phyloP scores from a whole-genome alignment of 805 yeast genomes.

The Saccharomyces eubayanus region DNA sequence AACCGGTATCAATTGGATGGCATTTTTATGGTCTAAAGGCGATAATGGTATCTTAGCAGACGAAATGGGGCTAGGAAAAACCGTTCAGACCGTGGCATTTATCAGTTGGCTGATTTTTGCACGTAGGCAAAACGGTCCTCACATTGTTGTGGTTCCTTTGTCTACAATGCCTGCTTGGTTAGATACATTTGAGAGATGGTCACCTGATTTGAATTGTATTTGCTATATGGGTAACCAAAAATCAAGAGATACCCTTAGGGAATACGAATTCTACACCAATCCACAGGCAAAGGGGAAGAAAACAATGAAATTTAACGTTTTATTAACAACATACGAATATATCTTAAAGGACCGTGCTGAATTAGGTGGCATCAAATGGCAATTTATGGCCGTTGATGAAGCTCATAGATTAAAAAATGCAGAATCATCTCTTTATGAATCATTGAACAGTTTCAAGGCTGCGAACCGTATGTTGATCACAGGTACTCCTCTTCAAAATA shows the following conservation, averaged over 20 bases:
- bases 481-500: constrained; percentile 96
- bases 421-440: constrained; percentile 86
- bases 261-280: constrained; percentile 71
- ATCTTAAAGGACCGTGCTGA: constrained; percentile 81
- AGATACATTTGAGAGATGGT: constrained; percentile 95
- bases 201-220: constrained; percentile 90
- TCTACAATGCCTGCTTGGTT: constrained; percentile 99
- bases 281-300: constrained; percentile 37
- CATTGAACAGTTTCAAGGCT: constrained; percentile 72
- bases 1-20: constrained; percentile 99
- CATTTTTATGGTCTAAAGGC: constrained; percentile 93
- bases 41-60: constrained; percentile 97
- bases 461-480: constrained; percentile 83
- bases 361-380: constrained; percentile 84
- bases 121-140: constrained; percentile 96
- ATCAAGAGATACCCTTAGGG: constrained; percentile 74
- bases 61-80: constrained; percentile 98
- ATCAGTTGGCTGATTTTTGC: constrained; percentile 92
- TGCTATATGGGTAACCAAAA: constrained; percentile 88
- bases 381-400: constrained; percentile 94
- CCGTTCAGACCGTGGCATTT: constrained; percentile 93
- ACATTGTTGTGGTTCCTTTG: constrained; percentile 89
- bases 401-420: constrained; percentile 95
- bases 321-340: constrained; percentile 92
- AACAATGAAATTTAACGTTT: constrained; percentile 83